Conservation (phyloP, 495 filamentous ascomycete genomes). For the Xylaria curta region DNA sequence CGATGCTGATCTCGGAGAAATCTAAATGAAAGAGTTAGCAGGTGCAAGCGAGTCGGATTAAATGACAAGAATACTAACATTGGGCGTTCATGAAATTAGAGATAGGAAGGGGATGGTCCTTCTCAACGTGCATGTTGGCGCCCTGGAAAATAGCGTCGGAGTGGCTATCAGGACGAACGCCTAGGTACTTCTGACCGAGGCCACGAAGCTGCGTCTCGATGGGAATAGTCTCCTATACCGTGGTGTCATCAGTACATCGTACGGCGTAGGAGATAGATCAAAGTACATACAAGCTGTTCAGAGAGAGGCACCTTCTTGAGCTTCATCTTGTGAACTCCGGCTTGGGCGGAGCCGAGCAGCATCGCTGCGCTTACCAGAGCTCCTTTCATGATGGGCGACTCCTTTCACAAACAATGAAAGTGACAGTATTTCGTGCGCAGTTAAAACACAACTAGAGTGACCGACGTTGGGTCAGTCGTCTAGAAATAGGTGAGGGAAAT, state of each 20-base stretch:
- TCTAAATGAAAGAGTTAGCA: slow-evolving; percentile 61
- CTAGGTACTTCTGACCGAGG: slow-evolving; percentile 94
- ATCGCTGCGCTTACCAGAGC: slow-evolving; percentile 72
- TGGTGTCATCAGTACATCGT: slow-evolving; percentile 29
- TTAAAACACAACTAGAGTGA: neutral
- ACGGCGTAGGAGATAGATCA: neutral
- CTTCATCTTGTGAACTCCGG: slow-evolving; percentile 90
- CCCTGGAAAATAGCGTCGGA: slow-evolving; percentile 79
- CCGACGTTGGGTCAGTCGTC: neutral
- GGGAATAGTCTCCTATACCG: slow-evolving; percentile 70
- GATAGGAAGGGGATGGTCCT: slow-evolving; percentile 83
- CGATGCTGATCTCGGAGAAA: slow-evolving; percentile 94
- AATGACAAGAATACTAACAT: slow-evolving; percentile 66
- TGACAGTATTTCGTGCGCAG: neutral
- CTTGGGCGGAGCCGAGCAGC: slow-evolving; percentile 83
- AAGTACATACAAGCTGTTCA: slow-evolving; percentile 82
- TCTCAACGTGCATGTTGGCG: slow-evolving; percentile 67
- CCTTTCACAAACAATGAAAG: slow-evolving; percentile 6
- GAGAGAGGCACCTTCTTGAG: slow-evolving; percentile 93
- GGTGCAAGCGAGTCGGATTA: slow-evolving; percentile 14
- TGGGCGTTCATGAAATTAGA: slow-evolving; percentile 99
- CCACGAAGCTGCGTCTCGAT: slow-evolving; percentile 80
- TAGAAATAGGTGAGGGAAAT: neutral
- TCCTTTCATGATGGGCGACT: slow-evolving; percentile 76
- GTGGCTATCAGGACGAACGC: slow-evolving; percentile 72